Percentiles rank a stretch among this genome's conserved stretches.
phyloP scores from a whole-genome alignment of 495 filamentous ascomycete genomes.

The Penicillium soppii region DNA sequence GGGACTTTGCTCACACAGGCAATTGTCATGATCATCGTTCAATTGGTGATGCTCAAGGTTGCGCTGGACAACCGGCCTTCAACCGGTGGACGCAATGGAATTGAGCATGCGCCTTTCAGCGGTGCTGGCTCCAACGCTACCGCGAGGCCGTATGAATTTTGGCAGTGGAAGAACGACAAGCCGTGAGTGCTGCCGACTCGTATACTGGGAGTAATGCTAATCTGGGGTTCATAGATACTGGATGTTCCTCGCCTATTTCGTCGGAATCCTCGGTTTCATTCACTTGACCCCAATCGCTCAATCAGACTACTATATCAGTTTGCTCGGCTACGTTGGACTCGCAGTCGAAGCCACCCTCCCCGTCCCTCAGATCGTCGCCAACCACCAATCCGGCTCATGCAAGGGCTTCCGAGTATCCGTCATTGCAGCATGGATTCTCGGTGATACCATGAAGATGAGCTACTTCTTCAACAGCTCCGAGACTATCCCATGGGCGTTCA shows the following conservation, averaged over 20 bases:
- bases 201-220: not conserved
- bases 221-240: slow-evolving; percentile 63
- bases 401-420: slow-evolving; percentile 89
- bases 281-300: slow-evolving; percentile 66
- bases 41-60: slow-evolving; percentile 81
- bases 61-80: slow-evolving; percentile 85
- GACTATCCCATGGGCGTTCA: slow-evolving; percentile 81
- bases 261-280: slow-evolving; percentile 60
- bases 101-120: slow-evolving; percentile 47
- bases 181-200: slow-evolving; percentile 54
- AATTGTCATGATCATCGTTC: slow-evolving; percentile 80
- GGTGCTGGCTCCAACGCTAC: slow-evolving; percentile 21
- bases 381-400: slow-evolving; percentile 75
- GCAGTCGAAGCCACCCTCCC: slow-evolving; percentile 87
- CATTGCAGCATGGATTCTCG: slow-evolving; percentile 81
- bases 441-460: slow-evolving; percentile 93
- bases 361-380: slow-evolving; percentile 82
- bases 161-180: slow-evolving; percentile 83
- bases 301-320: slow-evolving; percentile 63
- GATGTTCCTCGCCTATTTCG: slow-evolving; percentile 76
- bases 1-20: slow-evolving; percentile 79
- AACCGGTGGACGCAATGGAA: slow-evolving; percentile 52
- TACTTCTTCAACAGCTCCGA: slow-evolving; percentile 81
- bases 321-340: slow-evolving; percentile 82
- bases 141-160: slow-evolving; percentile 81